Conservation (phyloP, 1,284 basidiomycete genomes). For the Boletellus sp. region DNA sequence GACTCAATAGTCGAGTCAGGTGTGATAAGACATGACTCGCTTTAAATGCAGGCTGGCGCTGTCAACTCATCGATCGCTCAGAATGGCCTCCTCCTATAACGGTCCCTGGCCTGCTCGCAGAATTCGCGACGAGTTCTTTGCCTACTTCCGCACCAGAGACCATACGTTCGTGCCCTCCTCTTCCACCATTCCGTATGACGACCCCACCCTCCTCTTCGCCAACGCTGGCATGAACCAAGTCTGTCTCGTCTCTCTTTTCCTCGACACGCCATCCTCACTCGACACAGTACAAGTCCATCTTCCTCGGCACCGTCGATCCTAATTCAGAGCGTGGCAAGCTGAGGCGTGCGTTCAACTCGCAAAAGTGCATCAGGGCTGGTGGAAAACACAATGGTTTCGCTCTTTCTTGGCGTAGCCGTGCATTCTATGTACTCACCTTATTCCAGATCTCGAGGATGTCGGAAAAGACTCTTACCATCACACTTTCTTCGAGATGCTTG, state of each 20-base stretch:
- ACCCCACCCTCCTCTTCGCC: slow-evolving; percentile 94
- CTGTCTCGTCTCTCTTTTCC: slow-evolving; percentile 11
- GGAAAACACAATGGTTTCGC: slow-evolving; percentile 94
- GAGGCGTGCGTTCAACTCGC: slow-evolving; percentile 91
- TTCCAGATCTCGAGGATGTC: slow-evolving; percentile 91
- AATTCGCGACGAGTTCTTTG: slow-evolving; percentile 73
- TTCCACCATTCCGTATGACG: slow-evolving; percentile 93
- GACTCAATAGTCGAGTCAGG: slow-evolving; percentile 24
- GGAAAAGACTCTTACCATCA: slow-evolving; percentile 96
- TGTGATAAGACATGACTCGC: not conserved
- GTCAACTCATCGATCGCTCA: slow-evolving; percentile 26
- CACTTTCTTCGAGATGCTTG: slow-evolving; percentile 99
- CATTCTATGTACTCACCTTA: slow-evolving; percentile 9
- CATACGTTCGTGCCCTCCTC: slow-evolving; percentile 95
- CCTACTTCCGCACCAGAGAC: slow-evolving; percentile 74
- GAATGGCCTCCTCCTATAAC: slow-evolving; percentile 31
- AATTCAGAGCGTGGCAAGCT: slow-evolving; percentile 85
- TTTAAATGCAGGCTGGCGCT: slow-evolving; percentile 7
- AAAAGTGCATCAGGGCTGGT: slow-evolving; percentile 97
- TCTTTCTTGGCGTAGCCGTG: not conserved
- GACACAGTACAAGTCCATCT: slow-evolving; percentile 88
- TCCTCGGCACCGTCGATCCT: slow-evolving; percentile 94
- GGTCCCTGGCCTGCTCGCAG: slow-evolving; percentile 64
- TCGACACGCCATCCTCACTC: slow-evolving; percentile 9
- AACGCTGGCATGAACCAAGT: slow-evolving; percentile 98